phyloP scores from a whole-genome alignment of 495 filamentous ascomycete species.

The Penicillium canescens region DNA sequence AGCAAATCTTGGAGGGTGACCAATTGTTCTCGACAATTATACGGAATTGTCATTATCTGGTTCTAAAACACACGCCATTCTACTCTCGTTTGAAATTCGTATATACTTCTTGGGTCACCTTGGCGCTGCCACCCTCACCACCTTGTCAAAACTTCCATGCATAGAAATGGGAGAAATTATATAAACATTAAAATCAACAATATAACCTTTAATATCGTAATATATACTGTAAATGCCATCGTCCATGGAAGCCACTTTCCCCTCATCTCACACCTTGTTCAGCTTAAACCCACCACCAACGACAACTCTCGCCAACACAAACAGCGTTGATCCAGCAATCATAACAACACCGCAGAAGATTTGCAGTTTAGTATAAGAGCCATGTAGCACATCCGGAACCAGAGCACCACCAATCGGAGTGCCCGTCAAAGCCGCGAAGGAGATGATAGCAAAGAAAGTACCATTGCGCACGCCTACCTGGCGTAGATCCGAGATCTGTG shows the following conservation, averaged over 20 bases:
- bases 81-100: no score
- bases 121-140: no score
- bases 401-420: conserved; percentile 75
- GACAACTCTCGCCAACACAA: conserved; percentile 41
- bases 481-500: conserved; percentile 70
- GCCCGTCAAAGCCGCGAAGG: conserved; percentile 66
- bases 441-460: conserved; percentile 60
- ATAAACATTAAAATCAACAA: background rate
- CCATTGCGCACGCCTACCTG: conserved; percentile 76
- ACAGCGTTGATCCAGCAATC: conserved; percentile 48
- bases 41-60: no score
- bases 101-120: no score
- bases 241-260: no score
- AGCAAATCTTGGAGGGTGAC: no score
- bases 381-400: conserved; percentile 50
- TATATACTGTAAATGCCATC: background rate
- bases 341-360: conserved; percentile 68
- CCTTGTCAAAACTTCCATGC: no score
- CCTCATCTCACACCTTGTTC: conserved; percentile 29
- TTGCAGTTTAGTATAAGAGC: conserved; percentile 58
- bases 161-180: no score
- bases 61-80: no score
- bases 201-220: background rate
- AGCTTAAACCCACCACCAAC: conserved; percentile 37
- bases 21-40: no score